Conservation (phyloP, 2,329 filamentous ascomycete genomes). For the Fusarium nanum region DNA sequence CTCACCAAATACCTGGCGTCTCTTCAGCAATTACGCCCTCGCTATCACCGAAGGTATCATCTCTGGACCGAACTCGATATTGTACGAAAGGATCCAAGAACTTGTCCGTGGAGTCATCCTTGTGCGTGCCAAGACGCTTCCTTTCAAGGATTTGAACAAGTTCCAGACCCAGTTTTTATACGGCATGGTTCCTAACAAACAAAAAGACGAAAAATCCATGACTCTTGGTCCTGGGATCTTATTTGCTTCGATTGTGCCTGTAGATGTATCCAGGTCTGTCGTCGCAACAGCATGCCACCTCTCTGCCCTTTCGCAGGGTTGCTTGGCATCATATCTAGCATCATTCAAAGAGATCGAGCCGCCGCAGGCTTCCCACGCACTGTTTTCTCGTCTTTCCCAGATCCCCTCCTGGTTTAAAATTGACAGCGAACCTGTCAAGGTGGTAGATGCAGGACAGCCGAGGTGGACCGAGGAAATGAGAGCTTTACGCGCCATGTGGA, state of each 20-base stretch:
- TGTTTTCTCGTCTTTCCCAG: too few species aligned
- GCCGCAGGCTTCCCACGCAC: background rate
- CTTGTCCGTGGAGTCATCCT: background rate
- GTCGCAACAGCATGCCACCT: background rate
- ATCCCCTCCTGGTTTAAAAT: too few species aligned
- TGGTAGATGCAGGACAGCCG: conserved; percentile 2
- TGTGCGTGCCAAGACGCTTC: background rate
- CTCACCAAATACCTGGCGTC: background rate
- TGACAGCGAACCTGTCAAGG: background rate
- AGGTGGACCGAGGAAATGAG: conserved; percentile 43
- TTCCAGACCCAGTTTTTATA: background rate
- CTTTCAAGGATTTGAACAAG: background rate
- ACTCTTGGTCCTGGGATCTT: background rate
- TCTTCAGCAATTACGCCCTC: background rate
- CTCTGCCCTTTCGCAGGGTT: background rate
- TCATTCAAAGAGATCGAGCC: background rate
- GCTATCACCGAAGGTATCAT: background rate
- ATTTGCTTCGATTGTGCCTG: background rate
- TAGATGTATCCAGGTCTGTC: background rate
- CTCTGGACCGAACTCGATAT: background rate
- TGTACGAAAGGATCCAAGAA: background rate
- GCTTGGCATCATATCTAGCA: background rate
- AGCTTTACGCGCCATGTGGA: conserved; percentile 36
- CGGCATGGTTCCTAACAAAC: background rate
- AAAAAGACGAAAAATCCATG: background rate